These are phyloP conservation scores for Aureobasidium sp. DNA, from an alignment of 2,329 filamentous ascomycete species.

Conservation along the genomic window DNA sequence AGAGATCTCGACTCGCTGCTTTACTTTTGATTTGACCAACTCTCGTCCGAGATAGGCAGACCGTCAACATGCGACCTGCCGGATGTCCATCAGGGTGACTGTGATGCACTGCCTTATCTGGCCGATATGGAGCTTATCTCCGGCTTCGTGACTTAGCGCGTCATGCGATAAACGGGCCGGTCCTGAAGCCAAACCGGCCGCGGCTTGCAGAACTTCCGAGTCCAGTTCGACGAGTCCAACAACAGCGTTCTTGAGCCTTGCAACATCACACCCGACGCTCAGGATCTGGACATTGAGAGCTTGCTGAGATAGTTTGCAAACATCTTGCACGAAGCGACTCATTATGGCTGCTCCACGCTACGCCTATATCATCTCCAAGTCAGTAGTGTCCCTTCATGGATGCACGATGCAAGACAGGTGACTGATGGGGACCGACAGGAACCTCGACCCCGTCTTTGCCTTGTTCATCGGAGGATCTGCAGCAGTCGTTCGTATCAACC, in stretches of 20 bases:
- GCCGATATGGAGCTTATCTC: slow-evolving; percentile 5
- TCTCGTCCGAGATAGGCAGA: neutral
- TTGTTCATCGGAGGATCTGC: slow-evolving; percentile 41
- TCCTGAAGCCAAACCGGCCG: neutral
- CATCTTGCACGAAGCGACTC: neutral
- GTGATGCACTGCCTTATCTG: neutral
- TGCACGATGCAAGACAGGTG: neutral
- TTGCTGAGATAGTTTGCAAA: too few relatives aligned
- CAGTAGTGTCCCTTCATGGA: slow-evolving; percentile 9
- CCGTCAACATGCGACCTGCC: neutral
- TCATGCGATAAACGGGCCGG: neutral
- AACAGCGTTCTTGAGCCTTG: neutral
- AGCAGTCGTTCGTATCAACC: slow-evolving; percentile 33
- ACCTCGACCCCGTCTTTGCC: slow-evolving; percentile 44
- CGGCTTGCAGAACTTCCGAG: neutral
- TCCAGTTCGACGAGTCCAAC: neutral
- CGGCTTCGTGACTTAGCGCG: slow-evolving; percentile 1
- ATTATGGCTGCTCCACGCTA: slow-evolving; percentile 19
- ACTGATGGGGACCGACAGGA: slow-evolving; percentile 25
- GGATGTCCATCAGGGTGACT: neutral
- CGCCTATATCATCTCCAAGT: slow-evolving; percentile 41
- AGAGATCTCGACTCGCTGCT: neutral
- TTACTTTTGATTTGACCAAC: neutral
- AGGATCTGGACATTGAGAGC: too few relatives aligned
- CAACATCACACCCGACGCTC: neutral